Evolutionary conservation across 441 rosid species (phyloP).

Genomic region (Mallotus japonicus): DNA sequence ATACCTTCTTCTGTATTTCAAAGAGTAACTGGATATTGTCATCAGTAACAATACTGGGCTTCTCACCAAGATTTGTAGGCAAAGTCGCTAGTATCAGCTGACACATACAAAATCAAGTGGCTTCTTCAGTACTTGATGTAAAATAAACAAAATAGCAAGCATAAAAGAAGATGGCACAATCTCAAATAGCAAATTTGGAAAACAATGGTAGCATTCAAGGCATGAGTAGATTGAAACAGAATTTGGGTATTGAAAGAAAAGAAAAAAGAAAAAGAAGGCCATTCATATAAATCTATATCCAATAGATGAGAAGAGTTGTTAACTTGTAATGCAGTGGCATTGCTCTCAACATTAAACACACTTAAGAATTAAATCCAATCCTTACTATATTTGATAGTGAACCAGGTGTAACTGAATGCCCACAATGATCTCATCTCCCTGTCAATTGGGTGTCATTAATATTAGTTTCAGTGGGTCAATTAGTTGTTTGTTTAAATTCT

Average conservation of each 20-base stretch:
- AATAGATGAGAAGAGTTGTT: not conserved
- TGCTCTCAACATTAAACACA: not conserved
- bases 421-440: no score
- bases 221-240: not conserved
- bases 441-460: no score
- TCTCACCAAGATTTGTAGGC: slow-evolving; percentile 43
- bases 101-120: slow-evolving; percentile 25
- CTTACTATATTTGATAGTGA: not conserved
- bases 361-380: not conserved
- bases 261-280: not conserved
- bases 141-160: not conserved
- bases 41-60: slow-evolving; percentile 74
- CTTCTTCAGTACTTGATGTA: slow-evolving; percentile 8
- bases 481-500: no score
- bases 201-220: not conserved
- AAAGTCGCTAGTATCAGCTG: slow-evolving; percentile 82
- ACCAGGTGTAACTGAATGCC: not conserved
- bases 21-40: slow-evolving; percentile 80
- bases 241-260: slow-evolving; percentile 1
- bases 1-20: slow-evolving; percentile 86
- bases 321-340: slow-evolving; percentile 4
- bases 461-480: no score
- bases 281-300: slow-evolving; percentile 11
- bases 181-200: not conserved
- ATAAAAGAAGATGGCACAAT: not conserved